phyloP scores from a whole-genome alignment of 108 stramenopile species.

The Tribonema minus region DNA sequence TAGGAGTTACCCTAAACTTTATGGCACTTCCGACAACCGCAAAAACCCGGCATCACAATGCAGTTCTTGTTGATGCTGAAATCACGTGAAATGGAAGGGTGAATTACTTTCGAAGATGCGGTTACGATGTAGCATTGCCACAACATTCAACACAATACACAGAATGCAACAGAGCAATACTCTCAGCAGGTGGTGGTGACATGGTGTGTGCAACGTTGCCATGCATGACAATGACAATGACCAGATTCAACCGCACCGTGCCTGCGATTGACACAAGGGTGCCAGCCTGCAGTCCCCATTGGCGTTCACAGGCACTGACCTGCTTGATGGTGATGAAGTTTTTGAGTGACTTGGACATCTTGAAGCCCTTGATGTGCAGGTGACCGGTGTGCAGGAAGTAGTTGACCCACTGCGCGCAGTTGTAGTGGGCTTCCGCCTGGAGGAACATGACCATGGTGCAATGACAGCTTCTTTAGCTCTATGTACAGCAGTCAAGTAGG shows the following conservation, averaged over 20 bases:
- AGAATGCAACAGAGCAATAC: too few species aligned
- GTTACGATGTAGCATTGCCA: too few species aligned
- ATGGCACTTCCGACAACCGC: too few species aligned
- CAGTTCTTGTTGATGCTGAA: too few species aligned
- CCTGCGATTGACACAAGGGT: not conserved
- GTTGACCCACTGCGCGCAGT: slow-evolving; percentile 73
- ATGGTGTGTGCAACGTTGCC: too few species aligned
- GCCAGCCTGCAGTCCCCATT: not conserved
- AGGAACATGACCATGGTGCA: not conserved
- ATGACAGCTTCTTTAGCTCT: not conserved
- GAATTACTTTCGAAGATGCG: too few species aligned
- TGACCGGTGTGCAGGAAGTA: slow-evolving; percentile 98
- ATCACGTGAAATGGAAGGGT: too few species aligned
- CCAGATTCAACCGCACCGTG: not conserved
- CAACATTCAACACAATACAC: too few species aligned
- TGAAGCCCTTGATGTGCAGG: slow-evolving; percentile 89
- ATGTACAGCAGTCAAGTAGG: too few species aligned
- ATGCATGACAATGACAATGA: not conserved
- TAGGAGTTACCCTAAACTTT: too few species aligned
- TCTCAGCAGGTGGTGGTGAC: too few species aligned
- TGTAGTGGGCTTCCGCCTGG: slow-evolving; percentile 17
- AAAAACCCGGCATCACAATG: too few species aligned
- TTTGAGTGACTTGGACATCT: slow-evolving; percentile 97
- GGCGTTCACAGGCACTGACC: slow-evolving; percentile 19
- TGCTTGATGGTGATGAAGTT: slow-evolving; percentile 84